Conservation (phyloP, 805 yeast species). For the Cyberlindnera maclurae region DNA sequence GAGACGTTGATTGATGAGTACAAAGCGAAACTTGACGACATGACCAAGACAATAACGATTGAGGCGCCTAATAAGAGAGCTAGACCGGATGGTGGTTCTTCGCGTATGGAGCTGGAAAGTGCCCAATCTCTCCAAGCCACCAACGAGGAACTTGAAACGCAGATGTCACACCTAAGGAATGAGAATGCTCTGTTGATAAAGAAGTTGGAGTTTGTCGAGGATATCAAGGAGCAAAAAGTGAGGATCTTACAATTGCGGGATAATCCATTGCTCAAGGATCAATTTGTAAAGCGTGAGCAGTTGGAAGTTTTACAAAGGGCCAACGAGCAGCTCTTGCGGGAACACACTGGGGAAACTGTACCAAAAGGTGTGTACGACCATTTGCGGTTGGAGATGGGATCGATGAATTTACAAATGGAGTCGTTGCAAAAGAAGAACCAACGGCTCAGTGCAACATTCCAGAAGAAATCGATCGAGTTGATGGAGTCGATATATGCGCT, state of each 20-base stretch:
- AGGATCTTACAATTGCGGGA: constrained; percentile 56
- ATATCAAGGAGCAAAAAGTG: constrained; percentile 31
- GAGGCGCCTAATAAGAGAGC: constrained; percentile 26
- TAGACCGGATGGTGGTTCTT: constrained; percentile 10
- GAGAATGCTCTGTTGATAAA: constrained; percentile 30
- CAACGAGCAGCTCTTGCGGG: constrained; percentile 40
- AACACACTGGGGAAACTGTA: constrained; percentile 31
- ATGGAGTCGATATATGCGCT: constrained; percentile 58
- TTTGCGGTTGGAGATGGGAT: constrained; percentile 44
- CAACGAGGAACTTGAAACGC: constrained; percentile 4
- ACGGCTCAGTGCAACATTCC: constrained; percentile 49
- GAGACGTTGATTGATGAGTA: constrained; percentile 45
- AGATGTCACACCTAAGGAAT: constrained; percentile 29
- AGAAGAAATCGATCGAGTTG: constrained; percentile 64
- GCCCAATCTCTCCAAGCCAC: neutral
- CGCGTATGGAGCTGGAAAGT: neutral
- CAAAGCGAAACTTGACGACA: constrained; percentile 41
- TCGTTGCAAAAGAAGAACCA: constrained; percentile 43
- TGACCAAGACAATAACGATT: constrained; percentile 25
- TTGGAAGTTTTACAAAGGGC: constrained; percentile 49
- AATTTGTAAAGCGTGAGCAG: constrained; percentile 46
- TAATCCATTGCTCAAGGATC: constrained; percentile 60
- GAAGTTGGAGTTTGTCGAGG: constrained; percentile 29
- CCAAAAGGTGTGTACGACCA: constrained; percentile 63
- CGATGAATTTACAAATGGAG: constrained; percentile 39